Percentiles rank a stretch among this genome's conserved stretches.
These are phyloP conservation scores for Naganishia friedmannii DNA, from an alignment of 768 basidiomycete genomes.

Conservation along the genomic window DNA sequence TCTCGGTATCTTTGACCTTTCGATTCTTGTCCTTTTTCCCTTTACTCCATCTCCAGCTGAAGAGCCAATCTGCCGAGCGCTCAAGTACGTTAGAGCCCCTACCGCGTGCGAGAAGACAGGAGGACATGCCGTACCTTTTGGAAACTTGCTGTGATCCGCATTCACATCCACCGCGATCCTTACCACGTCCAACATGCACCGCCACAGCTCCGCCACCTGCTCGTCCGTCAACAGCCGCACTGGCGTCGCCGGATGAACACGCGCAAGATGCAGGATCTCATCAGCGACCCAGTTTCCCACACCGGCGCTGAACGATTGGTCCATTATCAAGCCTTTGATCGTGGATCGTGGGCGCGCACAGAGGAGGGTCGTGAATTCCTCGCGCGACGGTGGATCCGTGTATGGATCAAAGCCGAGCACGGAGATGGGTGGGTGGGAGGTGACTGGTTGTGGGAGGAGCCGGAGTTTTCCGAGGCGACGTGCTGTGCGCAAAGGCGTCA, in stretches of 20 bases:
- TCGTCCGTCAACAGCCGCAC: slow-evolving; percentile 59
- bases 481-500: slow-evolving; percentile 45
- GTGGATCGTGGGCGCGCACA: slow-evolving; percentile 61
- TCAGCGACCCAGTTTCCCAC: slow-evolving; percentile 82
- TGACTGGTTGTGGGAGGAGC: slow-evolving; percentile 59
- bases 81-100: slow-evolving; percentile 52
- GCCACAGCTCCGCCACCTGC: slow-evolving; percentile 59
- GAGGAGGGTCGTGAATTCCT: slow-evolving; percentile 58
- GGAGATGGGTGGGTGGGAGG: slow-evolving; percentile 67
- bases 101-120: not conserved
- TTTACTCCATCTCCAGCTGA: slow-evolving; percentile 50
- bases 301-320: slow-evolving; percentile 76
- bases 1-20: slow-evolving; percentile 25
- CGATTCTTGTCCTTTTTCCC: slow-evolving; percentile 42
- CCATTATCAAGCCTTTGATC: slow-evolving; percentile 70
- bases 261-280: slow-evolving; percentile 68
- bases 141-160: slow-evolving; percentile 68
- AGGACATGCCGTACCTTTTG: slow-evolving; percentile 62
- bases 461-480: slow-evolving; percentile 70
- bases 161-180: slow-evolving; percentile 64
- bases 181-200: slow-evolving; percentile 61
- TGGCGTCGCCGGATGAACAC: slow-evolving; percentile 69
- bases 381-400: slow-evolving; percentile 63
- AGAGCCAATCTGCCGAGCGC: slow-evolving; percentile 51
- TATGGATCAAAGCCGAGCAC: slow-evolving; percentile 74